Evolutionary conservation across 2,329 filamentous ascomycete genomes (phyloP), one percentile per base, ranked within the genome.

Genomic region (Dactylellina haptotyla): DNA sequence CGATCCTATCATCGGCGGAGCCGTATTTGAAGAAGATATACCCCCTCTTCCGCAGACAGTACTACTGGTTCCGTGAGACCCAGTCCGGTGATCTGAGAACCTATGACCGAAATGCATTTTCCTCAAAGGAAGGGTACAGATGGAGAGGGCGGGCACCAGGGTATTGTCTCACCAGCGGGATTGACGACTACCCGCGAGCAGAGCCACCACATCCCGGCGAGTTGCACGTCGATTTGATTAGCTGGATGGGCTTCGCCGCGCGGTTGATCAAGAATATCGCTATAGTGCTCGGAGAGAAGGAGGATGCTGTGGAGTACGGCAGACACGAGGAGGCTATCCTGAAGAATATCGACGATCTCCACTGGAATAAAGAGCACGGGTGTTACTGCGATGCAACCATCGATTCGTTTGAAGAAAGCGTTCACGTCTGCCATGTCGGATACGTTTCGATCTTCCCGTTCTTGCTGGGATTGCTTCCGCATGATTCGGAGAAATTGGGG

Each of bases 171-270:
- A 96, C 95, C 3, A 97, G 93, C 58, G 95, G 95, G 1, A 87
- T 99, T 1, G 95, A 99, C 79, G 95, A 99, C 82, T 99, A 98
- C 80, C 95, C 95, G 54, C 91, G 95, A 53, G 86, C 95, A 6
- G 92, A 96, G 81, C 93, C 95, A 12, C 95, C 95, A 25, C 93
- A 97, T 80, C 94, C 95, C 0, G 94, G 92, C 78, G 95, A 99
- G 86, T 86, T 99, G 54, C 94, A 99, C 80, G 89, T 96, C 28
- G 95, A 99, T 81, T 85, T 98, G 61, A 90, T 99, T 80, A 91
- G 91, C 58, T 99, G 95, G 95, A 90, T 99, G 82, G 95, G 94
- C n/a, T 87, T 97, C 83, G 96, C 97, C 92, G 90, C 91, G 41
- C 88, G 90, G 76, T 90, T 90, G n/a, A 87, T 99, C 62, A 86